A percentile compares a stretch with the other conserved stretches of the same genome.
Evolutionary conservation across 2,329 filamentous ascomycete genomes (phyloP).

Genomic region (Septoria linicola): DNA sequence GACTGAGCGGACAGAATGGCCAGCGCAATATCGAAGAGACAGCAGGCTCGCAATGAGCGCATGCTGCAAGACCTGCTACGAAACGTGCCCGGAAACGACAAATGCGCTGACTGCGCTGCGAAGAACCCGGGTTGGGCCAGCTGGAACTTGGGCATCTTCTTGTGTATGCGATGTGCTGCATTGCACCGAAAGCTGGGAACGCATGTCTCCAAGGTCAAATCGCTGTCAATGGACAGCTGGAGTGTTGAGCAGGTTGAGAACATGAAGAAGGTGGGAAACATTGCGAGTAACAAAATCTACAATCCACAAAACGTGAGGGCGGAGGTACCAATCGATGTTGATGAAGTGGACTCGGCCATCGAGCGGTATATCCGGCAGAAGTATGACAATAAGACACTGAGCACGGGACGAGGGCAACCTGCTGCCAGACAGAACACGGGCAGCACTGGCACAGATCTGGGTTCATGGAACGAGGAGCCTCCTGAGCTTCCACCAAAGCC

Average conservation of each 20-base stretch:
- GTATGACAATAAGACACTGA: constrained; percentile 67
- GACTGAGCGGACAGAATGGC: constrained; percentile 56
- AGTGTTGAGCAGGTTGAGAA: constrained; percentile 94
- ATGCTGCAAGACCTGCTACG: constrained; percentile 85
- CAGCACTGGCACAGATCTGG: constrained; percentile 48
- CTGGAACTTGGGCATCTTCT: constrained; percentile 96
- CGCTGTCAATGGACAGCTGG: constrained; percentile 98
- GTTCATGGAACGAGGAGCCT: constrained; percentile 54
- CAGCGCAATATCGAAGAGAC: constrained; percentile 81
- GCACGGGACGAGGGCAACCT: constrained; percentile 18
- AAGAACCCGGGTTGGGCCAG: constrained; percentile 96
- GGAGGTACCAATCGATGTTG: constrained; percentile 81
- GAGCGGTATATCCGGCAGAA: constrained; percentile 94
- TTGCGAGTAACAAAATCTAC: constrained; percentile 79
- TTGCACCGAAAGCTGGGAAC: constrained; percentile 96
- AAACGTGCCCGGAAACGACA: constrained; percentile 80
- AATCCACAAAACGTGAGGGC: constrained; percentile 83
- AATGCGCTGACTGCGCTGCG: constrained; percentile 88
- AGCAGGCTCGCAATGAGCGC: constrained; percentile 96
- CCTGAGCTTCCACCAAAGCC: constrained; percentile 62
- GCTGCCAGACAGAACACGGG: constrained; percentile 55
- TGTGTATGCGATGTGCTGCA: constrained; percentile 95
- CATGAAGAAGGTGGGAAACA: constrained; percentile 91
- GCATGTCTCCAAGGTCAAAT: constrained; percentile 98
- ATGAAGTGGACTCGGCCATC: constrained; percentile 92